These are phyloP conservation scores for Grosmannia serpens DNA, from an alignment of 2,329 filamentous ascomycete genomes.

Conservation along the genomic window DNA sequence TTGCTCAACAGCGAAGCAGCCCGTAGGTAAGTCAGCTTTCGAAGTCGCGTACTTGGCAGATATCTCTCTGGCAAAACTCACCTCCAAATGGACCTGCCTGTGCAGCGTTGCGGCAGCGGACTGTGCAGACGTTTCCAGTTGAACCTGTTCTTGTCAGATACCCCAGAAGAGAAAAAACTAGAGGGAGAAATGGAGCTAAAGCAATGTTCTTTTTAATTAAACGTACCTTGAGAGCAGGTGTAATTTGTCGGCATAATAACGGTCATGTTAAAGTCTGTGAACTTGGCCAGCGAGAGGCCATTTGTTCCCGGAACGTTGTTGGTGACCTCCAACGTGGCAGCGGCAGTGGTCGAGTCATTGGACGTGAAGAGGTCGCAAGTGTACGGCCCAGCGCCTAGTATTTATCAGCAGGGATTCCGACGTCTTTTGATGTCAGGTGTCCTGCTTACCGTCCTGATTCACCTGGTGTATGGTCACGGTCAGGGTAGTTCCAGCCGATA, in stretches of 20 bases:
- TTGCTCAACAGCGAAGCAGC: slow-evolving; percentile 2
- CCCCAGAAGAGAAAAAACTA: not conserved
- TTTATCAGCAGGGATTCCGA: not conserved
- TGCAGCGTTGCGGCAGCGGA: slow-evolving; percentile 1
- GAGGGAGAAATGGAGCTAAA: too few species aligned
- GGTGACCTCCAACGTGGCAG: not conserved
- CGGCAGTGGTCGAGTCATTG: not conserved
- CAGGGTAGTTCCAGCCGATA: not conserved
- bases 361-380: slow-evolving; percentile 1
- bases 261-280: slow-evolving; percentile 6
- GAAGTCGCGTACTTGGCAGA: not conserved
- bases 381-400: not conserved
- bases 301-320: slow-evolving; percentile 4
- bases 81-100: slow-evolving; percentile 4
- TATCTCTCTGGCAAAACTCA: not conserved
- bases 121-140: not conserved
- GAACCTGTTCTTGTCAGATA: not conserved
- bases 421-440: not conserved
- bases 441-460: slow-evolving; percentile 2
- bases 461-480: slow-evolving; percentile 4
- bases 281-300: slow-evolving; percentile 3
- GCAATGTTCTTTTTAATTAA: too few species aligned
- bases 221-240: not conserved
- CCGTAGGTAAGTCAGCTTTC: not conserved
- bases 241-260: slow-evolving; percentile 1